Evolutionary conservation across 1,284 basidiomycete species (phyloP).

Genomic region (Sporisorium scitamineum): DNA sequence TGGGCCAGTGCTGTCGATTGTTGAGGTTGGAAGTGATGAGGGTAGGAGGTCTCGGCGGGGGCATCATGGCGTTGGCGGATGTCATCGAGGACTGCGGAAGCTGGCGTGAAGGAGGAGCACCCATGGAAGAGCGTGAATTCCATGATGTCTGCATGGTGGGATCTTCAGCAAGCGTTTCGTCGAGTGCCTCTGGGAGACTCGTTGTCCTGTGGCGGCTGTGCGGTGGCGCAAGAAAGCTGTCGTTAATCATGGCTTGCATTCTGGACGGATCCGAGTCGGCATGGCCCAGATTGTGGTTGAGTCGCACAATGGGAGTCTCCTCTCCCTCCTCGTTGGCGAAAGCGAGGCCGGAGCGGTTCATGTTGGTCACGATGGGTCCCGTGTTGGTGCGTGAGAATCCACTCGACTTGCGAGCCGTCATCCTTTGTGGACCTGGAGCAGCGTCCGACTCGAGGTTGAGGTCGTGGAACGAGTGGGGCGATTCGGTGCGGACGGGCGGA

Average conservation of each 20-base stretch:
- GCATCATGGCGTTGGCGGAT: conserved; percentile 31
- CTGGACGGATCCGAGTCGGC: conserved; percentile 23
- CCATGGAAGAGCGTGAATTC: conserved; percentile 22
- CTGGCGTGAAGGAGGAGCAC: conserved; percentile 10
- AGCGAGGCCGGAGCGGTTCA: conserved; percentile 29
- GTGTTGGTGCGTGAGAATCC: conserved; percentile 52
- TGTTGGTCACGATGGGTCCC: conserved; percentile 53
- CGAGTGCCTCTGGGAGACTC: conserved; percentile 34
- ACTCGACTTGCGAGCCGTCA: conserved; percentile 37
- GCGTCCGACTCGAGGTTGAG: conserved; percentile 36
- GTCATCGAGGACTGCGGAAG: conserved; percentile 5
- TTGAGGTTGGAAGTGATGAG: conserved; percentile 48
- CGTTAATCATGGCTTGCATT: conserved; percentile 25
- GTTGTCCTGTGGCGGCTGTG: conserved; percentile 35
- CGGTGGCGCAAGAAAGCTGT: conserved; percentile 26
- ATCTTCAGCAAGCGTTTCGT: conserved; percentile 12
- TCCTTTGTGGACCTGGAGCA: conserved; percentile 35
- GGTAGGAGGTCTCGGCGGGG: conserved; percentile 35
- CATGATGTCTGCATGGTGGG: conserved; percentile 17
- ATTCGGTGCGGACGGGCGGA: conserved; percentile 42
- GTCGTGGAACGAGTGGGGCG: conserved; percentile 46
- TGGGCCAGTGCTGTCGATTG: conserved; percentile 38
- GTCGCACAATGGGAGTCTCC: conserved; percentile 55
- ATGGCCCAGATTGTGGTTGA: conserved; percentile 21
- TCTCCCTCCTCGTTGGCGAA: conserved; percentile 56